These are phyloP conservation scores for Wickerhamia fluorescens DNA, from an alignment of 805 yeast genomes.

Conservation along the genomic window DNA sequence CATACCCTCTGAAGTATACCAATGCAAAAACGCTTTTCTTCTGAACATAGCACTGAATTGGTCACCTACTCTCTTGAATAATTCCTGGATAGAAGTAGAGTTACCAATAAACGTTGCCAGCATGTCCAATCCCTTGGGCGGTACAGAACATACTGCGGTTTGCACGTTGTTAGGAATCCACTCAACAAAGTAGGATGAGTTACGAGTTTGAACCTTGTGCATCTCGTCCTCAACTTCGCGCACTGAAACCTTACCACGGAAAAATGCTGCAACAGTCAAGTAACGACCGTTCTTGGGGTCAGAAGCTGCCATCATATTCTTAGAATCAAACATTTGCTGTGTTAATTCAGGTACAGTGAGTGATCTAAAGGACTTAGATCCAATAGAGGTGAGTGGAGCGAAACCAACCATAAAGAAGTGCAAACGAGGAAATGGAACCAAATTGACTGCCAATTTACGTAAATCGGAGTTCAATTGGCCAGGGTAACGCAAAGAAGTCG, in stretches of 20 bases:
- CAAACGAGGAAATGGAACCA: conserved; percentile 92
- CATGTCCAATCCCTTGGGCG: conserved; percentile 81
- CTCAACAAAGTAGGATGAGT: conserved; percentile 80
- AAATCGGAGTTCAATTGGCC: conserved; percentile 92
- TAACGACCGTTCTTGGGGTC: conserved; percentile 89
- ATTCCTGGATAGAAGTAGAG: conserved; percentile 87
- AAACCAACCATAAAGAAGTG: conserved; percentile 95
- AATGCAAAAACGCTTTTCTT: conserved; percentile 91
- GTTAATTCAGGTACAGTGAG: conserved; percentile 86
- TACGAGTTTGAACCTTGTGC: conserved; percentile 75
- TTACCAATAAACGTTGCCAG: conserved; percentile 91
- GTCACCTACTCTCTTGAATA: conserved; percentile 81
- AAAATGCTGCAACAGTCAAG: conserved; percentile 88
- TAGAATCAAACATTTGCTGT: conserved; percentile 87
- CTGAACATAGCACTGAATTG: conserved; percentile 90
- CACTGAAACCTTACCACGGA: conserved; percentile 87
- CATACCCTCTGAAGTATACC: conserved; percentile 96
- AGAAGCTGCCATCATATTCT: conserved; percentile 93
- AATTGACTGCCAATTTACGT: conserved; percentile 87
- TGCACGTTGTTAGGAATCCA: conserved; percentile 97
- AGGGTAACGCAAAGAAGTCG: conserved; percentile 89
- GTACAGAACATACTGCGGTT: conserved; percentile 86
- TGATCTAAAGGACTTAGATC: conserved; percentile 76
- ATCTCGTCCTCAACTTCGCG: conserved; percentile 94
- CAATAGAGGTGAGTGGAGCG: conserved; percentile 82